Evolutionary conservation across 1,284 basidiomycete species (phyloP).

Genomic region (Sparassis latifolia): DNA sequence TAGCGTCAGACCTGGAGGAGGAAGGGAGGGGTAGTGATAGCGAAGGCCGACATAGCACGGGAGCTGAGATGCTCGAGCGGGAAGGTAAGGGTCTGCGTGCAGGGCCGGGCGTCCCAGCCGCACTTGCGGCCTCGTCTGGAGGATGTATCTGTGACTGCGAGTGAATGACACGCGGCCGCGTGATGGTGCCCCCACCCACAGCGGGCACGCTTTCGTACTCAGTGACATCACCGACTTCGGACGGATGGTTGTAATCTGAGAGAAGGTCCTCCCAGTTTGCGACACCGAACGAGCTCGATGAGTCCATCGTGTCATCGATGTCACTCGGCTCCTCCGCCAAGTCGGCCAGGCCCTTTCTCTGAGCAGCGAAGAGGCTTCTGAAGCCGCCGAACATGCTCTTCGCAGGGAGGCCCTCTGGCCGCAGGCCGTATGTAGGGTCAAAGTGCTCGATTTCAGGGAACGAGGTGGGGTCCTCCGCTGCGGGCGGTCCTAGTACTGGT

Average conservation of each 20-base stretch:
- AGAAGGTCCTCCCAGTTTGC: constrained; percentile 61
- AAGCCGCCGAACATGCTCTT: constrained; percentile 71
- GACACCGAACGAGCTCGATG: constrained; percentile 53
- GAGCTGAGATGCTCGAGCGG: constrained; percentile 2
- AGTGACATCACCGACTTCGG: constrained; percentile 18
- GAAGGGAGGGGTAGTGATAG: constrained; percentile 9
- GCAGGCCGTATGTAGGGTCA: constrained; percentile 96
- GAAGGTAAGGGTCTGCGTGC: constrained; percentile 10
- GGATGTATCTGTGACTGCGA: constrained; percentile 39
- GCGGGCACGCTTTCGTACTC: constrained; percentile 47
- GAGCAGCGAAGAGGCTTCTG: constrained; percentile 57
- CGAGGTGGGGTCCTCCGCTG: constrained; percentile 38
- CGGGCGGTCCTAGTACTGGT: background rate
- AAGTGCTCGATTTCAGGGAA: constrained; percentile 86
- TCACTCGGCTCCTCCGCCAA: constrained; percentile 63
- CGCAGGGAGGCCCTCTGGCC: constrained; percentile 79
- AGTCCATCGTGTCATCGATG: constrained; percentile 35
- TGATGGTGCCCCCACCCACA: constrained; percentile 59
- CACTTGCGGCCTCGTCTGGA: constrained; percentile 10
- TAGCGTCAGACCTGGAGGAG: constrained; percentile 17
- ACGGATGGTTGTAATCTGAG: constrained; percentile 29
- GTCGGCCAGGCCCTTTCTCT: constrained; percentile 67
- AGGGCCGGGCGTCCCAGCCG: constrained; percentile 6
- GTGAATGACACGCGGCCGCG: constrained; percentile 56
- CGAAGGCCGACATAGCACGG: background rate